phyloP scores from a whole-genome alignment of 2,329 filamentous ascomycete genomes.

The Aureobasidium sp. region DNA sequence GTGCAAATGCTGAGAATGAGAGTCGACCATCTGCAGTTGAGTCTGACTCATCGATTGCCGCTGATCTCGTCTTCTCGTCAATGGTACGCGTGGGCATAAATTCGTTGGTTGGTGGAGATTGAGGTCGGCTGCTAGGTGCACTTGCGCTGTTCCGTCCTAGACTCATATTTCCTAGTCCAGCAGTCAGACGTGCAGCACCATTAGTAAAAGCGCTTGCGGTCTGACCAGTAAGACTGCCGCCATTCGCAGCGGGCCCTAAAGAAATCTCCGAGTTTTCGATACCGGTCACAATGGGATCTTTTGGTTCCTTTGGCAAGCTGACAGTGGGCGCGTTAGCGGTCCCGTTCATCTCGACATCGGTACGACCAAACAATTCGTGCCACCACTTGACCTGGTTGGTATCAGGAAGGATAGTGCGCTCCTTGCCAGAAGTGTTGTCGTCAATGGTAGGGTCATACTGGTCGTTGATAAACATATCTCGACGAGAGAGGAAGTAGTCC shows the following conservation, averaged over 20 bases:
- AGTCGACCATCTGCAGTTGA: background rate
- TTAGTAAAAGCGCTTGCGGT: background rate
- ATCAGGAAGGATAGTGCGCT: conserved; percentile 71
- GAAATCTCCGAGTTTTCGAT: conserved; percentile 15
- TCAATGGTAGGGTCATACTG: conserved; percentile 68
- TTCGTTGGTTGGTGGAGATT: background rate
- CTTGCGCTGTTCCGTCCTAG: background rate
- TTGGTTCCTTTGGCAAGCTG: conserved; percentile 14
- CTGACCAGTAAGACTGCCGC: background rate
- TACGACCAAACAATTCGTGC: conserved; percentile 77
- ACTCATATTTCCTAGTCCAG: conserved; percentile 3
- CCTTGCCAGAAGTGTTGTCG: conserved; percentile 69
- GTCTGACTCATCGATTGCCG: background rate
- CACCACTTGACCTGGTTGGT: conserved; percentile 84
- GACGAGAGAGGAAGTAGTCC: conserved; percentile 85
- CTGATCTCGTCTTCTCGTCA: background rate
- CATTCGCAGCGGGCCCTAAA: conserved; percentile 12
- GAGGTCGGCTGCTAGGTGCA: background rate
- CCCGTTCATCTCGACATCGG: conserved; percentile 86
- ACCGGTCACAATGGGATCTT: conserved; percentile 14
- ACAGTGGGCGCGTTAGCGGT: conserved; percentile 11
- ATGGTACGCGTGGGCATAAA: background rate
- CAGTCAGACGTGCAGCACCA: conserved; percentile 3
- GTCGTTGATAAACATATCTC: conserved; percentile 72
- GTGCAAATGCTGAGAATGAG: conserved; percentile 11